phyloP scores from a whole-genome alignment of 1,284 basidiomycete species.

The Ustanciosporium gigantosporum region DNA sequence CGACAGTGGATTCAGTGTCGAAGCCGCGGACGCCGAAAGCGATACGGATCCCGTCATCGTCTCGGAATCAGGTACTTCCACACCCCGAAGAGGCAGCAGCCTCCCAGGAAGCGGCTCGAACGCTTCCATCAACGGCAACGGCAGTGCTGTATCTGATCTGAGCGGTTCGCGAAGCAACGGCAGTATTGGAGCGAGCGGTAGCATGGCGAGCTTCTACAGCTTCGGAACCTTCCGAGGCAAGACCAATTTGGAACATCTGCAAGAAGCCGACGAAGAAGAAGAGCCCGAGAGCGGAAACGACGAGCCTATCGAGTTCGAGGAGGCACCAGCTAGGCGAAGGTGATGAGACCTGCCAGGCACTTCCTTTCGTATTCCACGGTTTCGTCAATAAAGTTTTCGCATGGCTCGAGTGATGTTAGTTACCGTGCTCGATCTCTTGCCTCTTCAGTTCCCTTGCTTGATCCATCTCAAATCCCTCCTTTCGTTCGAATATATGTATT shows the following conservation, averaged over 20 bases:
- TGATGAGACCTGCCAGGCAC: no score
- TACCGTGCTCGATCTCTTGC: no score
- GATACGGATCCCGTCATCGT: conserved; percentile 31
- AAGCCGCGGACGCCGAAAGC: conserved; percentile 27
- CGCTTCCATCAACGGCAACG: no score
- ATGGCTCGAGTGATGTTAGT: no score
- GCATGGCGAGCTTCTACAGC: conserved; percentile 28
- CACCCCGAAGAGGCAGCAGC: conserved; percentile 4
- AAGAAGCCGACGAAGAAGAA: conserved; percentile 16
- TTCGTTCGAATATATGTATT: no score
- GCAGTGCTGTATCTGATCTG: no score
- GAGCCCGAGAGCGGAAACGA: conserved; percentile 12
- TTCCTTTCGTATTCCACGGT: no score
- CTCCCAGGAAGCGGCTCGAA: no score
- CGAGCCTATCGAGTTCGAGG: conserved; percentile 33
- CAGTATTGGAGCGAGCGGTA: neutral
- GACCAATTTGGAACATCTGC: conserved; percentile 20
- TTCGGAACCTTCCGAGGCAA: conserved; percentile 34
- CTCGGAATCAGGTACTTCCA: neutral
- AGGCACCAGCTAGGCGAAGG: conserved; percentile 5
- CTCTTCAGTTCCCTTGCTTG: no score
- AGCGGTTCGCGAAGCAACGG: neutral
- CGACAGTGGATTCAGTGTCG: conserved; percentile 12
- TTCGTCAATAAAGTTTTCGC: no score
- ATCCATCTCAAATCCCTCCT: no score